phyloP scores from a whole-genome alignment of 495 filamentous ascomycete genomes.

The Penicillium paradoxum region DNA sequence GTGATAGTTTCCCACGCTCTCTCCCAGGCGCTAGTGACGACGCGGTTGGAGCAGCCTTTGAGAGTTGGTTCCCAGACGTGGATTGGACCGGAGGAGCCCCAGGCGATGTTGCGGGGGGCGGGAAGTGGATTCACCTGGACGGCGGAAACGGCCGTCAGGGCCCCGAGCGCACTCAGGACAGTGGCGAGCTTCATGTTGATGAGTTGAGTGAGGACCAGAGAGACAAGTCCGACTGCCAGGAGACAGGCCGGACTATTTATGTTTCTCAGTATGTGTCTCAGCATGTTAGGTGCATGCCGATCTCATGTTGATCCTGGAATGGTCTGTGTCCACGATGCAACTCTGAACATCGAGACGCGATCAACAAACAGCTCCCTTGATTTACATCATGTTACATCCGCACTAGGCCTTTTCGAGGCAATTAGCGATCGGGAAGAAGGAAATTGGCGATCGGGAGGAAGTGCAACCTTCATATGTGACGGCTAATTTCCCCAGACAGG shows the following conservation, averaged over 20 bases:
- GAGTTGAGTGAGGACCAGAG: conserved; percentile 3
- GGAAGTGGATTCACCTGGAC: conserved; percentile 53
- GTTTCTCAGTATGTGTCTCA: not conserved
- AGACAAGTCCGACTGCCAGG: not conserved
- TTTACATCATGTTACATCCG: conserved; percentile 22
- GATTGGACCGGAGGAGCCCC: conserved; percentile 49
- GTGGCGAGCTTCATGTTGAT: conserved; percentile 30
- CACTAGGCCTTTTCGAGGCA: not conserved
- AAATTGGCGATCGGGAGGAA: not conserved
- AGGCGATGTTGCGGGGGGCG: conserved; percentile 48
- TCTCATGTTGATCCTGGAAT: conserved; percentile 11
- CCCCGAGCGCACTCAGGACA: conserved; percentile 23
- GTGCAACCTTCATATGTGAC: conserved; percentile 22
- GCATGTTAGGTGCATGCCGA: conserved; percentile 18
- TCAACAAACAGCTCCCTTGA: conserved; percentile 13
- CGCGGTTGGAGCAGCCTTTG: conserved; percentile 18
- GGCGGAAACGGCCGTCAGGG: conserved; percentile 28
- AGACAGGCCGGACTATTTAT: conserved; percentile 16
- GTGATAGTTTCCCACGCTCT: conserved; percentile 45
- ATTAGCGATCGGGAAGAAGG: not conserved
- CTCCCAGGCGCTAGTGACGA: conserved; percentile 42
- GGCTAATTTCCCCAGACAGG: not conserved
- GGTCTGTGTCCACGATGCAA: conserved; percentile 4
- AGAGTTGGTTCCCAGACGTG: conserved; percentile 26
- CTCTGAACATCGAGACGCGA: not conserved